Evolutionary conservation across 1,284 basidiomycete species (phyloP).

Genomic region (Phellopilus nigrolimitatus): DNA sequence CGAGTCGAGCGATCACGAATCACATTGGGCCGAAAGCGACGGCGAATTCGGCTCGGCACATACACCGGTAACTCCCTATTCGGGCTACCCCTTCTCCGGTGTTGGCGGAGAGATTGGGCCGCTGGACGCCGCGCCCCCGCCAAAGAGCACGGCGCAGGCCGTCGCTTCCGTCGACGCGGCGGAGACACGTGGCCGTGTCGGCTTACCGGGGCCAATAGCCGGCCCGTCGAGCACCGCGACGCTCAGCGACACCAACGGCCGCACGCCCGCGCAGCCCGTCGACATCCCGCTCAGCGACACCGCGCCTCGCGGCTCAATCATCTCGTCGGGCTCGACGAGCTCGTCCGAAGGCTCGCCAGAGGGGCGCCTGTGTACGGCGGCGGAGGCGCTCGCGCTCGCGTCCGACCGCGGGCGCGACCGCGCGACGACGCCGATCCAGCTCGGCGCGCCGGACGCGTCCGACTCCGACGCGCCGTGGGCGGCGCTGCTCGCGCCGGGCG

Average conservation of each 20-base stretch:
- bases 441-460: slow-evolving; percentile 38
- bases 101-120: slow-evolving; percentile 30
- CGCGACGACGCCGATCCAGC: slow-evolving; percentile 52
- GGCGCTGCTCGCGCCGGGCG: slow-evolving; percentile 42
- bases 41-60: slow-evolving; percentile 5
- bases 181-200: slow-evolving; percentile 13
- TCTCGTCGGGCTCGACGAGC: slow-evolving; percentile 33
- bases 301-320: neutral
- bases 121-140: slow-evolving; percentile 21
- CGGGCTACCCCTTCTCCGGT: slow-evolving; percentile 17
- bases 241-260: neutral
- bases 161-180: neutral
- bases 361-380: slow-evolving; percentile 34
- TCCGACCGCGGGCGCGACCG: slow-evolving; percentile 47
- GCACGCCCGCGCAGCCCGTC: slow-evolving; percentile 24
- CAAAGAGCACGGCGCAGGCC: neutral
- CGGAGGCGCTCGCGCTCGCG: slow-evolving; percentile 28
- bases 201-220: slow-evolving; percentile 3
- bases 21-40: slow-evolving; percentile 32
- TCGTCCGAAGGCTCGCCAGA: slow-evolving; percentile 46
- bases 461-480: slow-evolving; percentile 29
- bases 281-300: slow-evolving; percentile 27
- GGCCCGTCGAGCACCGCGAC: neutral
- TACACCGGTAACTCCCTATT: neutral
- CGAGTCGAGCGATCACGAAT: slow-evolving; percentile 30